Evolutionary conservation across 805 yeast genomes (phyloP), one percentile per base, ranked within the genome.

Genomic region (Saccharomycopsis lassenensis): DNA sequence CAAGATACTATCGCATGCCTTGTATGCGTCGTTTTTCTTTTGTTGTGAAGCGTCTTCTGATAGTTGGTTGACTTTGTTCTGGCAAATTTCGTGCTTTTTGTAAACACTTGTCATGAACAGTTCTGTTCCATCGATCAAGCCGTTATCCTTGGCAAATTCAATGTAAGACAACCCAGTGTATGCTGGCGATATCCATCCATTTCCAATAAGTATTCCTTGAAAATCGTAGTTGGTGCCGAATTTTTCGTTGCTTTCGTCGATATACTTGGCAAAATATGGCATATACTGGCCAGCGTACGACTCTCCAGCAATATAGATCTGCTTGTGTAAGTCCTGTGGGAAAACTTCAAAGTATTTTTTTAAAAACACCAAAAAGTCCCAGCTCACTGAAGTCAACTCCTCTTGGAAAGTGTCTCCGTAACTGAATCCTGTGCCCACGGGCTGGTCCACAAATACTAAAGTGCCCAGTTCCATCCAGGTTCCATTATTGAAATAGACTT

Each of bases 221-320:
- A 80, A 53, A 37, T 69, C 57, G 24, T 67, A 45, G 31, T 47
- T 40, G 8, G 60, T 19, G n/a, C n/a, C n/a, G n/a, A n/a, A n/a
- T n/a, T n/a, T n/a, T 4, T 44, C 27, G 11, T 36, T 29, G 15
- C 31, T 30, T 4, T 31, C 36, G 2, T 43, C 41, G n/a, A 82
- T 58, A 4, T 67, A 70, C 27, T 62, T 55, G 2, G 80, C 83
- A 39, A 80, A 67, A 51, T 80, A 77, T 1, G 93, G 93, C 36
- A 82, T 75, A 52, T 80, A 81, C 50, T 82, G 89, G 15, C 93
- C 93, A 1, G 93, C 93, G 55, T 73, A 81, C 37, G 86, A 77
- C 56, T 81, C 93, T 20, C 93, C 93, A 1, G 87, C 86, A 26
- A 82, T 58, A 47, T 68, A 70, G 6, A 82, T 59, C 19, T 77